phyloP scores from a whole-genome alignment of 2,329 filamentous ascomycete species.

The Ceratocystis alfenasii region DNA sequence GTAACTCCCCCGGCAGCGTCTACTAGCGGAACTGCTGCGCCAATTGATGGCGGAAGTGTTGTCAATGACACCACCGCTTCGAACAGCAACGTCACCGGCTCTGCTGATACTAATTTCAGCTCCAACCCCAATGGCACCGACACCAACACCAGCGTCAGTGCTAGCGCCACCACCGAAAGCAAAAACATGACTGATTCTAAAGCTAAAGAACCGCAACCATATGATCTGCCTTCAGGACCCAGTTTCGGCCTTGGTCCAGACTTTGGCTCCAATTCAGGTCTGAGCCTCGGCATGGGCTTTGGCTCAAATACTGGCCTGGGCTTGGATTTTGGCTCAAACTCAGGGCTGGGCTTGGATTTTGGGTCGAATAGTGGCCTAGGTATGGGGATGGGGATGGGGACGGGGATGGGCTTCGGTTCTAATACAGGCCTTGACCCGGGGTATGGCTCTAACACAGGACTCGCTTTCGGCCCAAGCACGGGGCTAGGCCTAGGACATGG shows the following conservation, averaged over 20 bases:
- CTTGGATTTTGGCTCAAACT: conserved; percentile 15
- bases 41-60: neutral
- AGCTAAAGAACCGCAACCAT: neutral
- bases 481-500: neutral
- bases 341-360: conserved; percentile 12
- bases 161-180: neutral
- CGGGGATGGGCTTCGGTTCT: neutral
- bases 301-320: conserved; percentile 13
- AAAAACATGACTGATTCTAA: neutral
- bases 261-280: conserved; percentile 6
- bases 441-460: conserved; percentile 12
- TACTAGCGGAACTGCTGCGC: neutral
- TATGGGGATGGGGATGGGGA: too few relatives aligned
- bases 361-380: conserved; percentile 11
- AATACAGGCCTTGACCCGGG: neutral
- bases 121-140: neutral
- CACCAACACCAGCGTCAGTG: neutral
- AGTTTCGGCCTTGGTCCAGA: conserved; percentile 8
- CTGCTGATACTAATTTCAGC: neutral
- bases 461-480: conserved; percentile 12
- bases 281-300: neutral
- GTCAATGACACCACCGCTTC: neutral
- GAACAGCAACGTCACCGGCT: too few relatives aligned
- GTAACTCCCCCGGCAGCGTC: neutral
- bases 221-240: neutral